A percentile compares a stretch with the other conserved stretches of the same genome.
Conservation (phyloP, 805 yeast species). For the Candida ficus region DNA sequence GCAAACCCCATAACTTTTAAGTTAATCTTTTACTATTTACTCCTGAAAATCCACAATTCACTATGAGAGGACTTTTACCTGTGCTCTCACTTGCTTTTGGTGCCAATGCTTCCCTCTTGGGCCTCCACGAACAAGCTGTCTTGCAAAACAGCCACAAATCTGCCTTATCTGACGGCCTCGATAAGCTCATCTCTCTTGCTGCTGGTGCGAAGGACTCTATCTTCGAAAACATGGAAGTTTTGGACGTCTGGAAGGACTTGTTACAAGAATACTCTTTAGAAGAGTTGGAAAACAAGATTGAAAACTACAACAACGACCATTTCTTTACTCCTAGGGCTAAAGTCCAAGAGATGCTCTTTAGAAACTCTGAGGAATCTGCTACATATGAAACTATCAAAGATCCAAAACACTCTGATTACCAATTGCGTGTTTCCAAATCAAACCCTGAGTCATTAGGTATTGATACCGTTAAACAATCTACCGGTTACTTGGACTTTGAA, state of each 20-base stretch:
- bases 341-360: constrained; percentile 9
- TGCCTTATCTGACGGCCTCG: background rate
- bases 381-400: background rate
- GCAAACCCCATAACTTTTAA: too few relatives aligned
- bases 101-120: background rate
- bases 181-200: background rate
- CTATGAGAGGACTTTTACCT: background rate
- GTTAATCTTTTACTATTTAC: too few relatives aligned
- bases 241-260: constrained; percentile 27
- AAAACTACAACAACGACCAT: constrained; percentile 4
- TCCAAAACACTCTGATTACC: constrained; percentile 12
- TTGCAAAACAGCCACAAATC: background rate
- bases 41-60: background rate
- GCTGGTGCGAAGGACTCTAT: constrained; percentile 5
- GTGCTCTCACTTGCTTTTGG: background rate
- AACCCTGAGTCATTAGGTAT: constrained; percentile 55
- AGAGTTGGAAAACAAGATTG: constrained; percentile 11
- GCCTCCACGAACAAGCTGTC: background rate
- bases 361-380: background rate
- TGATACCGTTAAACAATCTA: constrained; percentile 72
- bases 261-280: constrained; percentile 27
- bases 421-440: constrained; percentile 15
- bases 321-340: constrained; percentile 15
- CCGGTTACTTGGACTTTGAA: constrained; percentile 77
- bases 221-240: constrained; percentile 10